A percentile compares a stretch with the other conserved stretches of the same genome.
These are phyloP conservation scores for Solanum piurae DNA, from an alignment of 257 asterid species.

Conservation along the genomic window DNA sequence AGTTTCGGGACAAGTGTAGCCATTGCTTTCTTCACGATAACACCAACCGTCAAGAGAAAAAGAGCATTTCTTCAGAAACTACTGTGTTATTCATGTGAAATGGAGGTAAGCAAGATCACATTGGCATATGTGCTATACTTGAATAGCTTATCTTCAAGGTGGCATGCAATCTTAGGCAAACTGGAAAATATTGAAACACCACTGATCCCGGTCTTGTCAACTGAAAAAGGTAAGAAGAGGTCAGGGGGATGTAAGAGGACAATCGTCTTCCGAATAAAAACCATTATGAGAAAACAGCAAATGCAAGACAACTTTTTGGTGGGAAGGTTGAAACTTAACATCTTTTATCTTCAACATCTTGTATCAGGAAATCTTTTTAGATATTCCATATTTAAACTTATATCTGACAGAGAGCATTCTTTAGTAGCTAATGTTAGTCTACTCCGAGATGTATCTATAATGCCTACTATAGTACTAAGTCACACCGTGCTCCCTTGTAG, in stretches of 20 bases:
- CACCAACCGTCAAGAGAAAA: neutral
- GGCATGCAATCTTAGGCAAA: neutral
- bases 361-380: neutral
- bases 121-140: neutral
- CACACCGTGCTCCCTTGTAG: neutral
- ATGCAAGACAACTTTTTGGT: neutral
- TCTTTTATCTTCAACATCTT: neutral
- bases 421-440: neutral
- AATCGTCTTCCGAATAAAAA: neutral
- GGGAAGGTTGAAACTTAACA: neutral
- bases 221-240: neutral
- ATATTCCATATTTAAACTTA: neutral
- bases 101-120: neutral
- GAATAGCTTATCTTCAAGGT: neutral
- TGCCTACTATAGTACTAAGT: neutral
- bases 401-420: neutral
- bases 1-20: slow-evolving; percentile 26
- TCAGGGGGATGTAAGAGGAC: neutral
- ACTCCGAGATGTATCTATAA: neutral
- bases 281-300: neutral
- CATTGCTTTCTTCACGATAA: slow-evolving; percentile 19
- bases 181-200: neutral
- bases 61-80: neutral
- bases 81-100: neutral
- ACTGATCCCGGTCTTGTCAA: neutral